These are phyloP conservation scores for Camellia granthamiana DNA, from an alignment of 148 eudicot species.

Conservation along the genomic window DNA sequence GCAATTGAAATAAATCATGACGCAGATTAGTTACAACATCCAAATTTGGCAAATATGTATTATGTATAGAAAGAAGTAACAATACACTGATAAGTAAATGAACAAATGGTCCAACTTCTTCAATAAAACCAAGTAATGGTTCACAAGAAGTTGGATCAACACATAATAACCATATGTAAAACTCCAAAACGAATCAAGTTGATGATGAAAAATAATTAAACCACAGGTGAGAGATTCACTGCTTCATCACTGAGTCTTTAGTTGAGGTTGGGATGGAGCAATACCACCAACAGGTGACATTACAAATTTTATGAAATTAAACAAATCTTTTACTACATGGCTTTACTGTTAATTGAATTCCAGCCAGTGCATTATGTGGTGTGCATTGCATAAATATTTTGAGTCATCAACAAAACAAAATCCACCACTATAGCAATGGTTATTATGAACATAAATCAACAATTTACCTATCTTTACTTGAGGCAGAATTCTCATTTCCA, in stretches of 20 bases:
- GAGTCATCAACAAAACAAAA: not conserved
- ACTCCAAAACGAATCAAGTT: not conserved
- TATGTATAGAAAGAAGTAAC: conserved; percentile 9
- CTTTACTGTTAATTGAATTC: not conserved
- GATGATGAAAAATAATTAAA: not conserved
- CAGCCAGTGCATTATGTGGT: not conserved
- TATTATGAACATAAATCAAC: not conserved
- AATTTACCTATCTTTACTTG: conserved; percentile 78
- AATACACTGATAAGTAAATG: not conserved
- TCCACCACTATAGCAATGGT: not conserved
- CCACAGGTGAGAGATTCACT: not conserved
- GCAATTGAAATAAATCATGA: conserved; percentile 32
- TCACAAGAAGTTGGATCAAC: not conserved
- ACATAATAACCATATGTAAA: not conserved
- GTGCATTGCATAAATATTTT: not conserved
- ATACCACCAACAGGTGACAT: not conserved
- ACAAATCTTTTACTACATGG: not conserved
- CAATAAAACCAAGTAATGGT: not conserved
- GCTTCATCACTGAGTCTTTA: not conserved
- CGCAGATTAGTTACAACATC: not conserved
- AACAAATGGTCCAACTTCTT: not conserved
- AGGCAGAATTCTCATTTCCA: conserved; percentile 74
- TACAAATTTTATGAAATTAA: not conserved
- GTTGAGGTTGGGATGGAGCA: no score
- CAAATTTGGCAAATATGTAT: not conserved